These are phyloP conservation scores for Fraxinus pennsylvanica DNA, from an alignment of 257 asterid species.

Conservation along the genomic window DNA sequence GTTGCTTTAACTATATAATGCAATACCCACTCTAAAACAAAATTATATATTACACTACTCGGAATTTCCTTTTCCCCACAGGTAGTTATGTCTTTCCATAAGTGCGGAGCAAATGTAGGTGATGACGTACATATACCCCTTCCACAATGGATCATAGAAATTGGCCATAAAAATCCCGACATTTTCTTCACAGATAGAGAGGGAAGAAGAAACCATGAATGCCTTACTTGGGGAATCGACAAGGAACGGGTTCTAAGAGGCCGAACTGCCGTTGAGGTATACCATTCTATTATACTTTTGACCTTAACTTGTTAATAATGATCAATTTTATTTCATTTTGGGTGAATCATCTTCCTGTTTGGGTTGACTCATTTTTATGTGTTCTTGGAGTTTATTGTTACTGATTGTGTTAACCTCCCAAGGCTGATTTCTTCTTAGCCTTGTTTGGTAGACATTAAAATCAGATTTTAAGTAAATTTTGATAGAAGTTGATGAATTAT, in stretches of 20 bases:
- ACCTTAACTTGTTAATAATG: neutral
- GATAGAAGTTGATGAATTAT: too few relatives aligned
- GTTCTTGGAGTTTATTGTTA: neutral
- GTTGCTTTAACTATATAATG: neutral
- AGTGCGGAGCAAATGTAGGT: constrained; percentile 82
- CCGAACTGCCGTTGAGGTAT: constrained; percentile 74
- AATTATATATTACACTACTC: neutral
- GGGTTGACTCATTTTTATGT: neutral
- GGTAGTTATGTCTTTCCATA: constrained; percentile 88
- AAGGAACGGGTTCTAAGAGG: constrained; percentile 68
- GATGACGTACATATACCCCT: constrained; percentile 83
- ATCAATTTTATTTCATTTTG: neutral
- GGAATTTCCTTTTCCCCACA: constrained; percentile 15
- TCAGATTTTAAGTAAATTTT: too few relatives aligned
- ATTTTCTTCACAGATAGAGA: constrained; percentile 68
- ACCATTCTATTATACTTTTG: neutral
- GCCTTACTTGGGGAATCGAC: constrained; percentile 85
- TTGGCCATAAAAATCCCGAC: constrained; percentile 59
- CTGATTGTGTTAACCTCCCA: neutral
- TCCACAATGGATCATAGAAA: constrained; percentile 66
- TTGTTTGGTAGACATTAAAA: too few relatives aligned
- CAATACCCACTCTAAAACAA: neutral
- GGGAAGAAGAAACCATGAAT: constrained; percentile 61
- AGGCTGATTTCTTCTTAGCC: neutral
- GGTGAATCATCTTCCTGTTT: neutral